phyloP scores from a whole-genome alignment of 768 basidiomycete species.

The Naganishia kalamii region DNA sequence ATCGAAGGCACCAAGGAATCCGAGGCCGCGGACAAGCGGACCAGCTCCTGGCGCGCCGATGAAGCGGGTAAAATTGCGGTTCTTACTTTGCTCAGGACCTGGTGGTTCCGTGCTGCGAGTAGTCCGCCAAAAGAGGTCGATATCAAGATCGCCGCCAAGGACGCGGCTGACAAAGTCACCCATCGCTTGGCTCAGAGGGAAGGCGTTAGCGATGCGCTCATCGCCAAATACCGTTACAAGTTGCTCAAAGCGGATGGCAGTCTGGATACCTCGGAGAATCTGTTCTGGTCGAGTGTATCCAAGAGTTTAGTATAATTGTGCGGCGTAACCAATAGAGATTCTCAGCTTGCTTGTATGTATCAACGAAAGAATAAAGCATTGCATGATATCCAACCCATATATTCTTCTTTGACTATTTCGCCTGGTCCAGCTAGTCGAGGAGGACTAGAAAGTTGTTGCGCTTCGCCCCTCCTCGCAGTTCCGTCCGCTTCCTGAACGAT shows the following conservation, averaged over 20 bases:
- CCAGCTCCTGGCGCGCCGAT: conserved; percentile 38
- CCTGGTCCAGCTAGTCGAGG: conserved; percentile 27
- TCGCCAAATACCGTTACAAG: conserved; percentile 34
- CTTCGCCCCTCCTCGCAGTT: conserved; percentile 56
- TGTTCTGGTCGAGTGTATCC: conserved; percentile 43
- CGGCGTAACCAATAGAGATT: too few relatives aligned
- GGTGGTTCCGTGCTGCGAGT: conserved; percentile 45
- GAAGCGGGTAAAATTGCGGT: conserved; percentile 41
- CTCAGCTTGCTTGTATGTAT: too few relatives aligned
- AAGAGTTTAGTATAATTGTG: too few relatives aligned
- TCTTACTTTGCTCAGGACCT: conserved; percentile 39
- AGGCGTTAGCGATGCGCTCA: conserved; percentile 24
- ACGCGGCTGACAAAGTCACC: conserved; percentile 42
- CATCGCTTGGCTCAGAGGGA: conserved; percentile 39
- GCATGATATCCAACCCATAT: neutral
- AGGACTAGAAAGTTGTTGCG: conserved; percentile 74
- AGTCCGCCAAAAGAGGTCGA: conserved; percentile 38
- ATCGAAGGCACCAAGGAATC: conserved; percentile 41
- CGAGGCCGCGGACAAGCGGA: conserved; percentile 33
- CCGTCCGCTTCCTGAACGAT: conserved; percentile 54
- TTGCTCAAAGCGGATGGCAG: conserved; percentile 38
- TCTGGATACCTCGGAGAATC: conserved; percentile 39
- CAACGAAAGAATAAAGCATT: neutral
- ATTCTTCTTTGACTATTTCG: neutral
- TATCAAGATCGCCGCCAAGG: conserved; percentile 40